These are phyloP conservation scores for Tolypocladium cylindrosporum DNA, from an alignment of 2,329 filamentous ascomycete species.

Conservation along the genomic window DNA sequence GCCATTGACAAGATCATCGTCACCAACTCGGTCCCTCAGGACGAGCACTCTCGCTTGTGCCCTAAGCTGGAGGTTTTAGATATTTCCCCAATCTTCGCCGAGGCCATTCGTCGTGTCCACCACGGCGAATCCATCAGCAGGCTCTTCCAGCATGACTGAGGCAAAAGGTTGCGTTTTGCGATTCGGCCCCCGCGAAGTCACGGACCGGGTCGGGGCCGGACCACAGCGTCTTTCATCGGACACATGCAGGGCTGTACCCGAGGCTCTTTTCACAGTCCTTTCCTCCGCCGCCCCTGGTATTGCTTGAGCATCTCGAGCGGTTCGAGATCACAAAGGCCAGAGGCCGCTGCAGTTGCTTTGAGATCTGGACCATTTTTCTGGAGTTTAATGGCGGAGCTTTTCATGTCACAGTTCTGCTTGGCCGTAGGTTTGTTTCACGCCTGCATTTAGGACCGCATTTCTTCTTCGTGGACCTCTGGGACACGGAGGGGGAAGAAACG, in stretches of 20 bases:
- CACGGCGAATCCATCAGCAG: slow-evolving; percentile 97
- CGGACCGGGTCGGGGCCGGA: neutral
- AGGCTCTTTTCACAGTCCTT: neutral
- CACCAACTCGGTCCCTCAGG: slow-evolving; percentile 89
- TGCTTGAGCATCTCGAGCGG: neutral
- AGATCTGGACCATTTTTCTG: neutral
- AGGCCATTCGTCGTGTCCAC: slow-evolving; percentile 91
- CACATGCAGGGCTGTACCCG: neutral
- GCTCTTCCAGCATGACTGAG: slow-evolving; percentile 50
- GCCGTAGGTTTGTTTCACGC: neutral
- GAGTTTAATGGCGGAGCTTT: neutral
- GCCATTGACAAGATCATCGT: slow-evolving; percentile 89
- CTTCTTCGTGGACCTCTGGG: neutral
- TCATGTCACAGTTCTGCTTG: neutral
- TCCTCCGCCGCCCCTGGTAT: neutral
- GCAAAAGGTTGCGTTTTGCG: neutral
- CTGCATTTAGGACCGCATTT: neutral
- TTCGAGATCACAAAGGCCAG: neutral
- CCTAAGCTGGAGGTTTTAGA: slow-evolving; percentile 88
- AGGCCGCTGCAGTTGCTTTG: neutral
- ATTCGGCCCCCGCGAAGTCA: neutral
- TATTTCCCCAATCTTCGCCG: slow-evolving; percentile 80
- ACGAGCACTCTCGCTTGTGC: slow-evolving; percentile 67
- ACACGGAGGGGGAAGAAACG: neutral
- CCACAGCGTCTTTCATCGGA: neutral